Evolutionary conservation across 441 rosid genomes (phyloP), one percentile per base, ranked within the genome.

Genomic region (Hypseocharis bilobata): DNA sequence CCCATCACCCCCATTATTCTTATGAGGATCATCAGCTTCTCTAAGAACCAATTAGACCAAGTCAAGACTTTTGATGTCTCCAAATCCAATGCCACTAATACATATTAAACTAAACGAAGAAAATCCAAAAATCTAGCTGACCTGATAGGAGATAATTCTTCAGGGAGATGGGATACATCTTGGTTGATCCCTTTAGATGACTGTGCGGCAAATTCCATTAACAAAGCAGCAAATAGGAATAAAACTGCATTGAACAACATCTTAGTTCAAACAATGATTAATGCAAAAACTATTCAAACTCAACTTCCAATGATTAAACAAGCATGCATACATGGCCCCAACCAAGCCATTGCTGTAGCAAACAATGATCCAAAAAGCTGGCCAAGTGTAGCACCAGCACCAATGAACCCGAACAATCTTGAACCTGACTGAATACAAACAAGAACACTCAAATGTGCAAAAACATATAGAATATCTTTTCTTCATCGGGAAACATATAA

Each of bases 351-450:
- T 60, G 72, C 80, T 19, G 92, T 79, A 42, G 96, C 98, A 82
- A 87, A 88, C 64, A 92, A 80, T 0, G 96, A 89, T 26, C 98
- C 96, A 80, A 86, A 85, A 72, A 92, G 96, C 88, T 92, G 93
- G 23, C 98, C 96, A 57, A 92, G 84, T 19, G 96, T 92, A 59
- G 98, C 98, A 67, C 96, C 98, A 61, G 96, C 98, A 71, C 98
- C 98, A 67, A 89, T 83, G 83, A 89, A 88, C 62, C 96, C 98
- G 30, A 92, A 92, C 82, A 89, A 83, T 83, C 98, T 84, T 62
- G 96, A 88, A 76, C 98, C 96, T 84, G 98, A 89, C 98, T 89
- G 92, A 63, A 86, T 44, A 69, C 51, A 74, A 60, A 73, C 54
- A 47, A 27, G 56, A 65, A 38, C 71, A 62, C 70, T 82, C 69